These are phyloP conservation scores for Dipteronia sinensis DNA, from an alignment of 345 rosid genomes.

Conservation along the genomic window DNA sequence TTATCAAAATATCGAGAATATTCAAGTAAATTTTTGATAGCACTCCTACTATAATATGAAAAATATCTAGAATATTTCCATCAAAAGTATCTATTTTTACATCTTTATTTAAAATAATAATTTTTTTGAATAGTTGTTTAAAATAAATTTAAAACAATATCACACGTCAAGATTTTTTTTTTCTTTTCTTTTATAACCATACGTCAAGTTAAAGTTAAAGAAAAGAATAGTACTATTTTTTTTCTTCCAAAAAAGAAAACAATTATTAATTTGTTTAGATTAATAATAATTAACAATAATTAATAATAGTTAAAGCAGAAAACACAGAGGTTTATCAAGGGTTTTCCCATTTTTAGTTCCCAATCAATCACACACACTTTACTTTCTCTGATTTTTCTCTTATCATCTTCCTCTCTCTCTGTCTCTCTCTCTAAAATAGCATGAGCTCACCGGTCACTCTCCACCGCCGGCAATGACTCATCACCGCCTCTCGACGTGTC, in stretches of 20 bases:
- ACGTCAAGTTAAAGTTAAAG: background rate
- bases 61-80: no score
- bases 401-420: background rate
- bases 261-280: no score
- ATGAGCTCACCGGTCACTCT: slow-evolving; percentile 31
- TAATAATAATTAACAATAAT: background rate
- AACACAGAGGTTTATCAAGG: slow-evolving; percentile 34
- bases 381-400: background rate
- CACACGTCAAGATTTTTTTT: no score
- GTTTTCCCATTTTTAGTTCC: slow-evolving; percentile 10
- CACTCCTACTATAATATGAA: no score
- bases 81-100: no score
- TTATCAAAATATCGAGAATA: no score
- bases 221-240: background rate
- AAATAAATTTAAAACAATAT: no score
- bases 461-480: slow-evolving; percentile 43
- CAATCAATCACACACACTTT: background rate
- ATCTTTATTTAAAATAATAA: no score
- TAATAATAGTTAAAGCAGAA: background rate
- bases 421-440: background rate
- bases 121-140: no score
- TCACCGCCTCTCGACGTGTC: slow-evolving; percentile 52
- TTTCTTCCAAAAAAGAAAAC: no score
- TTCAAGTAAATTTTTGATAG: no score
- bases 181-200: background rate